Base-by-base conservation (phyloP, 257 asterid genomes). In the Ballota nigra region DNA sequence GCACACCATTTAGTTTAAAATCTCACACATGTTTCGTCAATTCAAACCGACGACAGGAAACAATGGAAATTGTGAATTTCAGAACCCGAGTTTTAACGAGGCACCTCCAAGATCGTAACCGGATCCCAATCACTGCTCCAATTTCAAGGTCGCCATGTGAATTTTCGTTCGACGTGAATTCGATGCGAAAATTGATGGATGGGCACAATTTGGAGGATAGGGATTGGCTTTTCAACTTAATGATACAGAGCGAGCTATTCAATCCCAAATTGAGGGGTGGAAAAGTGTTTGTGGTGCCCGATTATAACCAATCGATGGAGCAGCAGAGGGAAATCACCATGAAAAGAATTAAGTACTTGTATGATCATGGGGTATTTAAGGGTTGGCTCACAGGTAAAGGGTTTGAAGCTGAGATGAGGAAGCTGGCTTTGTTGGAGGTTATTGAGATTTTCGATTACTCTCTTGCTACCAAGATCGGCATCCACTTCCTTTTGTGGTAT, bases 271-370 rank as follows among this genome's bases (percentile, higher is more conserved):
- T 75, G 49, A 84, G 85, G 72, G 98, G 99, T 5, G 98, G 96
- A 9, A 95, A 89, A 49, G 82, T 80, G 6, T 95, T 87, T 66
- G 87, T 85, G 13, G 85, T 74, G 53, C 96, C 99, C 16, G 98
- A 95, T 81, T 95, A 85, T 51, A 92, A 89, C 62, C 99, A 89
- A 75, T 83, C 99, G 18, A 95, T 92, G 95, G 98, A 92, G 80
- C 97, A 89, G 76, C 99, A 95, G 81, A 90, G 98, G 79, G 98
- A 89, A 87, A 83, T 95, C 80, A 95, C 99, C 5, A 92, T 92
- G 99, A 85, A 83, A 86, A 87, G 99, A 58, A 81, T 95, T 77
- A 78, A 69, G 81, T 95, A 81, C 64, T 81, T 95, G 75, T 71
- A 79, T 81, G 96, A 87, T 78, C 91, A 82, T 49, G 98, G 96